Base-by-base conservation (phyloP, 805 yeast genomes). In the Ogataea pini region DNA sequence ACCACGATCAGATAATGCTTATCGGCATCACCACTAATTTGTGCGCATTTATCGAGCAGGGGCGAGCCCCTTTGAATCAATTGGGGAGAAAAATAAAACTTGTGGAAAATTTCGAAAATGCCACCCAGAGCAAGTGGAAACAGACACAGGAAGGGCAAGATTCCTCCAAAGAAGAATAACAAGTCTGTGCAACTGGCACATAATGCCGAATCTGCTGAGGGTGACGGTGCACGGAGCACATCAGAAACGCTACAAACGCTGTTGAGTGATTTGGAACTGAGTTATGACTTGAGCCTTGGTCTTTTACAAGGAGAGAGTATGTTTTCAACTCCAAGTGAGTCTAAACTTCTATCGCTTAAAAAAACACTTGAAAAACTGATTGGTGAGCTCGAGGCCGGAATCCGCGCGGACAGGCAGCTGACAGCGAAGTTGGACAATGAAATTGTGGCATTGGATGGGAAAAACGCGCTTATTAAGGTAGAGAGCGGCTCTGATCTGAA, bases 221-320 rank as follows among this genome's bases (percentile, higher is more conserved):
- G 22, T 39, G 48, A 31, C 9, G 20, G 20, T 7, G 66, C 48
- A 6, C 38, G 28, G 24, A 50, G 36, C 9, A 79, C 82, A 1
- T 68, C 77, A 1, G 56, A 62, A 22, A 67, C 75, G 3, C 51
- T 85, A 44, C 74, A 75, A 24, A 77, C 78, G 46, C 76, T 85
- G 12, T 67, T 85, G 46, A 68, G 69, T 39, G 80, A 78, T 52
- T 64, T 83, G 32, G 71, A 74, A 40, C 63, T 85, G 45, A 67
- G 78, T 1, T 85, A 79, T 59, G 87, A 84, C 57, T 69, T 77
- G 4, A 77, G 79, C 33, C 70, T 77, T 14, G 90, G 90, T 1
- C 64, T 79, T 44, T 64, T 85, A 19, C 82, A 76, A 54, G 91
- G 91, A 0, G 83, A 79, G 16, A 59, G 73, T 7, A 56, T 56